Evolutionary conservation across 768 basidiomycete genomes (phyloP), one percentile per base, ranked within the genome.

Genomic region (Boletales sp.): DNA sequence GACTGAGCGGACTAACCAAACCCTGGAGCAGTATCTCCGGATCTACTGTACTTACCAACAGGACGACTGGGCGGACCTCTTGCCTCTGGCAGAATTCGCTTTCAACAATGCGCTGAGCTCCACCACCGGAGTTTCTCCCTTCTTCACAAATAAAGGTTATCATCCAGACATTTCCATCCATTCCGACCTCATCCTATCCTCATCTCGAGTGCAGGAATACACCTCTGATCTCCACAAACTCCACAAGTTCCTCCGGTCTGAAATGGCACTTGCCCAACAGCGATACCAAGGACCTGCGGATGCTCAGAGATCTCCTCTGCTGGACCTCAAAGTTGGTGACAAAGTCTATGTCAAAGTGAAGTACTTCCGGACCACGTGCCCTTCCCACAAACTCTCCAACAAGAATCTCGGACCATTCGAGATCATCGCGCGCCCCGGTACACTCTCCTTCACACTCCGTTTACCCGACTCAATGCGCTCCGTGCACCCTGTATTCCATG

Each of bases 61-160:
- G 17, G 42, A 52, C 18, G 44, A 52, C 27, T 52, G 51, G 30
- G n/a, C 30, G 2, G 30, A 43, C 10, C 42, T 43, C n/a, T 17
- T 43, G 2, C n/a, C 30, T 2, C n/a, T 40, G 4, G 18, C 19
- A 21, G 39, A 40, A 14, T 40, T 40, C 24, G 10, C 39, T 4
- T 21, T 21, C 21, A 21, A 21, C 4, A 21, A 21, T 21, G 21
- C 4, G 21, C 21, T 4, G 4, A 40, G 19, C 21, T 19, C 39
- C 2, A 40, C 39, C 7, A 40, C 39, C 12, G 11, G 21, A 24
- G 39, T 40, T 1, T 40, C 39, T 6, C n/a, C 12, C 2, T 40
- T 40, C 39, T 40, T 40, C 13, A 11, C 21, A 10, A 40, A 40
- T 12, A 40, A 40, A 17, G 18, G 39, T 24, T 21, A 19, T 8